These are phyloP conservation scores for Penicillium herquei DNA, from an alignment of 495 filamentous ascomycete genomes.

Conservation along the genomic window DNA sequence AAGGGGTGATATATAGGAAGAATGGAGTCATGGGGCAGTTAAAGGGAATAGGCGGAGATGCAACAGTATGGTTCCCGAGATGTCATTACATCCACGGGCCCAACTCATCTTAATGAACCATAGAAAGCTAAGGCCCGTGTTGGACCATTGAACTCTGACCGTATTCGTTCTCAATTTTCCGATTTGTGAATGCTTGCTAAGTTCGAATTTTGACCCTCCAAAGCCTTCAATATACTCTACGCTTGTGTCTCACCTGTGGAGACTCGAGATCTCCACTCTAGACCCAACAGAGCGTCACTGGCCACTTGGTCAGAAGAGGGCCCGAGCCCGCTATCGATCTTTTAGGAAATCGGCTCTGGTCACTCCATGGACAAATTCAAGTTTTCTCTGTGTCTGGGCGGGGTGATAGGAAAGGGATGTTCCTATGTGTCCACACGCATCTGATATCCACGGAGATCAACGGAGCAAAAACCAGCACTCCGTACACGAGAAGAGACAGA, in stretches of 20 bases:
- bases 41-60: neutral
- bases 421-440: too few species aligned
- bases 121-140: neutral
- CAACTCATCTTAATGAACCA: neutral
- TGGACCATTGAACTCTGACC: constrained; percentile 5
- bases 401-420: too few species aligned
- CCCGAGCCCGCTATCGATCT: neutral
- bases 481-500: too few species aligned
- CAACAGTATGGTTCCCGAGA: neutral
- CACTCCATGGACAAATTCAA: neutral
- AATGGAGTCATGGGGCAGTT: neutral
- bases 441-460: too few species aligned
- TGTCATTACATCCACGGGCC: neutral
- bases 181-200: neutral
- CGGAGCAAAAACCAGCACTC: too few species aligned
- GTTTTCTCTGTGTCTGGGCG: too few species aligned
- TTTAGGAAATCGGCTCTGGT: neutral
- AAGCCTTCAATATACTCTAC: too few species aligned
- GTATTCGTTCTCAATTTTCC: neutral
- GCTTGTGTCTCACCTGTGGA: neutral
- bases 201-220: too few species aligned
- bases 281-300: neutral
- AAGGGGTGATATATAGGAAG: neutral
- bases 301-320: neutral
- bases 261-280: neutral